Evolutionary conservation across 2,329 filamentous ascomycete species (phyloP), one percentile per base, ranked within the genome.

Genomic region (Fusarium sp.): DNA sequence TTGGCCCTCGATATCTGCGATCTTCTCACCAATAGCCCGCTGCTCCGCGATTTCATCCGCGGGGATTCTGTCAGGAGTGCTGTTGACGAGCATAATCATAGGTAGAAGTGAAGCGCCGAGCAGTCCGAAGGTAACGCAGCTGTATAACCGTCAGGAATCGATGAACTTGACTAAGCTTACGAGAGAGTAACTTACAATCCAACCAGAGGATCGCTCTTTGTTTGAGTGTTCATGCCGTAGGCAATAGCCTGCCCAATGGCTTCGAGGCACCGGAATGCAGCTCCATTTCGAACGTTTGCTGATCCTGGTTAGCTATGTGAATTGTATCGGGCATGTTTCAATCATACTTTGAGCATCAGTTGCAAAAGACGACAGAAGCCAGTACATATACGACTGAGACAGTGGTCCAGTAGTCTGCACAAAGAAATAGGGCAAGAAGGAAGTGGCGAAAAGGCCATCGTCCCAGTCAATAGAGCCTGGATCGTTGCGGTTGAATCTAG

Each of bases 11-110:
- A 63, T 63, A 6, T 63, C 57, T 1, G 18, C 48, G 1, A 47
- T 39, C 12, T 63, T 46, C 21, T 63, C 48, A 5, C 58, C 48
- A 1, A 63, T 12, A 3, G 48, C 57, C 29, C 38, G 41, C 21
- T 56, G 60, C 6, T 63, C 57, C 0, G 60, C 60, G 2, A 63
- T 63, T 6, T 63, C 60, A 10, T 63, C 60, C 4, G 60, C 57
- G 1, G 60, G 60, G 20, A 63, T 63, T 15, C 35, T 63, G 18
- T 63, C 48, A 4, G 60, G 60, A 10, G 60, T 63, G 2, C 18
- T 56, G 12, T 63, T 63, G 8, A 63, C 60, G 3, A 63, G 60
- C 60, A 63, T 63, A 6, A 63, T 63, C 57, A 63, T 63, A 7
- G 60, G 58, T 3, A 63, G 11, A 4, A 64, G 37, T 2, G 58